These are phyloP conservation scores for Fusarium decemcellulare DNA, from an alignment of 2,329 filamentous ascomycete species.

Conservation along the genomic window DNA sequence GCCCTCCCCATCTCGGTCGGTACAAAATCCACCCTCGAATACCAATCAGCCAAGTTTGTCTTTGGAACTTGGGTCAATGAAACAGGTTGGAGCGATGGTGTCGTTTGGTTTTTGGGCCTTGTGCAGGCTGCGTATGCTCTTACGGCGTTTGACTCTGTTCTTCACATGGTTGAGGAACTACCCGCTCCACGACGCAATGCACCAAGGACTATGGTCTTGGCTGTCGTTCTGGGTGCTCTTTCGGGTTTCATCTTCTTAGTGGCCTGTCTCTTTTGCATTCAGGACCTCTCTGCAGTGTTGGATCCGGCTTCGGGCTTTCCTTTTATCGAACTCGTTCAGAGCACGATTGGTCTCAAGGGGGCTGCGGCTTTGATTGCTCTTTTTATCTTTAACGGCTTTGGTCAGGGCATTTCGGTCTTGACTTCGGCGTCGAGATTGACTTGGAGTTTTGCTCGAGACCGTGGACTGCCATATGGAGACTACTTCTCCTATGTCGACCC, in stretches of 20 bases:
- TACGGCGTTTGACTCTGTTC: slow-evolving; percentile 68
- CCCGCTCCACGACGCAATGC: slow-evolving; percentile 65
- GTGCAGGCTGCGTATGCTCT: slow-evolving; percentile 68
- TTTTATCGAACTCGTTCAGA: slow-evolving; percentile 62
- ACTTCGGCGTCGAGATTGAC: slow-evolving; percentile 66
- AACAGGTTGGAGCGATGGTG: slow-evolving; percentile 65
- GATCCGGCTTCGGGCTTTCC: slow-evolving; percentile 58
- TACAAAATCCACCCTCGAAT: slow-evolving; percentile 57
- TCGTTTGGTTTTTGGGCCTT: slow-evolving; percentile 70
- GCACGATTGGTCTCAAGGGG: slow-evolving; percentile 52
- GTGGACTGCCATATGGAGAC: slow-evolving; percentile 59
- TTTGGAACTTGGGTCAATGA: slow-evolving; percentile 63
- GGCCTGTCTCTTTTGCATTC: slow-evolving; percentile 64
- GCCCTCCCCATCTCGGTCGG: slow-evolving; percentile 66
- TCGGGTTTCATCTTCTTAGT: slow-evolving; percentile 66
- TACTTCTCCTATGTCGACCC: slow-evolving; percentile 62
- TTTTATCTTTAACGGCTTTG: slow-evolving; percentile 69
- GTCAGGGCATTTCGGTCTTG: slow-evolving; percentile 65
- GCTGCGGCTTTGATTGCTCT: slow-evolving; percentile 61
- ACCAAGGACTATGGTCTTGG: slow-evolving; percentile 65
- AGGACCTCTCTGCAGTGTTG: slow-evolving; percentile 58
- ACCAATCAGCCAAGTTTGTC: slow-evolving; percentile 65
- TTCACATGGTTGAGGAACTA: slow-evolving; percentile 72
- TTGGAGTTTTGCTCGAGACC: slow-evolving; percentile 68
- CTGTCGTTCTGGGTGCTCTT: slow-evolving; percentile 61